Base-by-base conservation (phyloP, 768 basidiomycete genomes). In the Sarcodon sp. region DNA sequence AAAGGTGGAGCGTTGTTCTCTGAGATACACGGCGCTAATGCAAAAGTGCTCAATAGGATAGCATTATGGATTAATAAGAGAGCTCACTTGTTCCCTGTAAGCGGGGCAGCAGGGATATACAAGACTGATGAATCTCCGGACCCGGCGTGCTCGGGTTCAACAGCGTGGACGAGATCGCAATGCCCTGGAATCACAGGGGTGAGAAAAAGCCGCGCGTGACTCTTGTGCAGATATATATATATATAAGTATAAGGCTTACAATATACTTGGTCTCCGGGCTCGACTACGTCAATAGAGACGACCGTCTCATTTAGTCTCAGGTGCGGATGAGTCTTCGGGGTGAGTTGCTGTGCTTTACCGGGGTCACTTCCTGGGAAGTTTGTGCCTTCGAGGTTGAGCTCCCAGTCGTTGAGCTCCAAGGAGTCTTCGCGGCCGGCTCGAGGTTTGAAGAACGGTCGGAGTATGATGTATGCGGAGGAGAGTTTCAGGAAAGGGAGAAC, bases 241-340 rank as follows among this genome's bases (percentile, higher is more conserved):
- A 1, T n/a, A 10, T 18, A 11, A 32, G 2, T 11, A n/a, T n/a
- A 2, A 4, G 6, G 21, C 49, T 4, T 45, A 53, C 85, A 87
- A 60, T 81, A 86, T 2, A 85, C 80, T 53, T 82, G 77, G 55
- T 88, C 86, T 1, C 86, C 87, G 0, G 86, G 84, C 44, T 70
- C 66, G 7, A 88, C 84, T 46, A 66, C 71, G 2, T 84, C 85
- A 9, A 84, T 66, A 1, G 78, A 75, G 31, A 75, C 73, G 75
- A 88, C 80, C 0, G 77, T 77, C 37, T 72, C 60, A 0, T 71
- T 69, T 1, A 86, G 66, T 48, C 68, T 63, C 49, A 88, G 65
- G 57, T 88, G 80, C 6, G 86, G 86, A 57, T 88, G 84, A 1
- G 71, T 66, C 8, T 48, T 61, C 13, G 73, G 68, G 7, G 69